Conservation (phyloP, 192 early-diverging fungal genomes). For the Piromyces sp. region DNA sequence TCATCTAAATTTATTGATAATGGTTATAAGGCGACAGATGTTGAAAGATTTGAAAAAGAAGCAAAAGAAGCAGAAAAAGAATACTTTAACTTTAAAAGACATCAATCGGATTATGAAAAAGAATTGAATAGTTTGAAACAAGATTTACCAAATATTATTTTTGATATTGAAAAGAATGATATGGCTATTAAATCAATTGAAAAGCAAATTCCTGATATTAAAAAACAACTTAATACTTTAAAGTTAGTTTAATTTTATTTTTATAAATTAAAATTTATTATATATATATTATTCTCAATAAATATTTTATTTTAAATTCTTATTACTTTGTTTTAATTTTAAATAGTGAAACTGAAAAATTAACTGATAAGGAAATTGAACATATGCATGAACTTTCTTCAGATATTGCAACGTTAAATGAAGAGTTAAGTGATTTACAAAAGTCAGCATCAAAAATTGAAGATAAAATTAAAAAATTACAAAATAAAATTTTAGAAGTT, state of each 20-base stretch:
- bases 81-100: conserved; percentile 19
- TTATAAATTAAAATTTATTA: no score
- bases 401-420: conserved; percentile 21
- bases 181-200: conserved; percentile 53
- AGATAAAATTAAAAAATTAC: conserved; percentile 57
- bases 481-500: conserved; percentile 69
- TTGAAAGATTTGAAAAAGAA: conserved; percentile 38
- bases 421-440: conserved; percentile 27
- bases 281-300: no score
- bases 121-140: conserved; percentile 29
- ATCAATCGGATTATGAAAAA: conserved; percentile 5
- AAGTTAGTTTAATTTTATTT: conserved; percentile 12
- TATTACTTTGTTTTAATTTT: no score
- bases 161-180: conserved; percentile 43
- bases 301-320: no score
- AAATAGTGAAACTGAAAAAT: conserved; percentile 6
- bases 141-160: conserved; percentile 34
- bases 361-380: conserved; percentile 11
- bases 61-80: conserved; percentile 36
- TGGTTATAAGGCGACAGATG: background rate
- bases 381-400: conserved; percentile 17
- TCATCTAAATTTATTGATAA: conserved; percentile 37
- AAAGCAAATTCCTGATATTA: conserved; percentile 46
- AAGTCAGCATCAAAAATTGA: conserved; percentile 45
- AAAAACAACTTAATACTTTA: conserved; percentile 37